A percentile compares a stretch with the other conserved stretches of the same genome.
Evolutionary conservation across 352 stramenopile genomes (phyloP).

Genomic region (Elongisporangium prolatum): DNA sequence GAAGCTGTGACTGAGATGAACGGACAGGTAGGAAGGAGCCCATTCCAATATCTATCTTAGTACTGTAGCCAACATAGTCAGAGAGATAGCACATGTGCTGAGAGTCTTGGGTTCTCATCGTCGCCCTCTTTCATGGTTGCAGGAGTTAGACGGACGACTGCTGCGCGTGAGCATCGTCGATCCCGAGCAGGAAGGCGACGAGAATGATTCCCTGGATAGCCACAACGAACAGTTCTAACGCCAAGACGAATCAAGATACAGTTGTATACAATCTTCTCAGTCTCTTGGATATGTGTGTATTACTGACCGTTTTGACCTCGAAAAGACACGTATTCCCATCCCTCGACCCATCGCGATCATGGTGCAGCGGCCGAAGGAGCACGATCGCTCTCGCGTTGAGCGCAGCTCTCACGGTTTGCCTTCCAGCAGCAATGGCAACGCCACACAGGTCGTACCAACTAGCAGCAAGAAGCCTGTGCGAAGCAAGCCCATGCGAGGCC

Average conservation of each 20-base stretch:
- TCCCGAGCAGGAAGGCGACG: slow-evolving; percentile 18
- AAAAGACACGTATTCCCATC: background rate
- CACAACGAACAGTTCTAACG: background rate
- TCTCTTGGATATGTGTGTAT: too few relatives aligned
- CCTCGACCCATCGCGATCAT: background rate
- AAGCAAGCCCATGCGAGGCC: slow-evolving; percentile 54
- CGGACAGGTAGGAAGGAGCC: slow-evolving; percentile 31
- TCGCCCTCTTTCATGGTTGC: background rate
- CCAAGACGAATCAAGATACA: background rate
- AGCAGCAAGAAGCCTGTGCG: slow-evolving; percentile 47
- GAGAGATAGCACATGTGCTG: background rate
- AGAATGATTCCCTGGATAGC: background rate
- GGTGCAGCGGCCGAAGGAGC: background rate
- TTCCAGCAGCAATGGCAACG: background rate
- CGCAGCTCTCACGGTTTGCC: background rate
- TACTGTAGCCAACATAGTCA: background rate
- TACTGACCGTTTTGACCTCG: background rate
- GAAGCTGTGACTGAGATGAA: slow-evolving; percentile 75
- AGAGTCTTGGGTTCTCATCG: background rate
- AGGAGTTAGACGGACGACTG: slow-evolving; percentile 69
- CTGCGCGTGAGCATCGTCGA: slow-evolving; percentile 78
- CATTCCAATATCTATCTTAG: background rate
- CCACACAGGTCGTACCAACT: slow-evolving; percentile 26
- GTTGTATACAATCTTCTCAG: background rate
- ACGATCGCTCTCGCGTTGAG: background rate